Evolutionary conservation across 2,329 filamentous ascomycete species (phyloP), one percentile per base, ranked within the genome.

Genomic region (Botrytis squamosa): DNA sequence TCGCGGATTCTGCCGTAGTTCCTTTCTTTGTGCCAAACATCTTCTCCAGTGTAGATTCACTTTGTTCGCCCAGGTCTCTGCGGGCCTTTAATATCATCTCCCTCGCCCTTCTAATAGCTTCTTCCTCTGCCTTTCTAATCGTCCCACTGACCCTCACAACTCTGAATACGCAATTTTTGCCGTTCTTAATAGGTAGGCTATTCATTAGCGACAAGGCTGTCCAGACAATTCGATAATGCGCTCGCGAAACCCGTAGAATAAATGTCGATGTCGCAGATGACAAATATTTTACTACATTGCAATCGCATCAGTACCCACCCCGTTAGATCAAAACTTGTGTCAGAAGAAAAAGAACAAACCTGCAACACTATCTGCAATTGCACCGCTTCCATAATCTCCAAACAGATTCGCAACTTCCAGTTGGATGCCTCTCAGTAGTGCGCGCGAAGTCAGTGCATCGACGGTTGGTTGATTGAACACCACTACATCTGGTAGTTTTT

Each of bases 181-280:
- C 88, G 80, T 85, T 86, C 74, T 83, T 86, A 3, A 87, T 82
- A 12, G 89, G 84, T 0, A 98, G 84, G 25, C 84, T 86, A 36
- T 90, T 90, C 85, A 96, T 92, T 78, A 94, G 93, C 0, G 93
- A 93, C 71, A 99, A 84, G 0, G 94, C 93, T 0, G 94, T 91
- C 96, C 96, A 99, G 7, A 97, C 91, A 75, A 98, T 88, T 65
- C 93, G 89, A 81, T 95, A 97, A 77, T 97, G 91, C 25, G 91
- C 90, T 73, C 96, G 90, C 4, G 93, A 90, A 76, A 95, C 93
- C 76, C 93, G 90, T 57, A 99, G 86, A 75, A 99, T 99, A 72
- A 95, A 94, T 1, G 95, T 99, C 9, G 93, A 97, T 0, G 96
- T 99, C n/a, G 94, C 92, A 5, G 90, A 86, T 1, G 94, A 97